Evolutionary conservation across 2,329 filamentous ascomycete species (phyloP).

Genomic region (Didymella exigua): DNA sequence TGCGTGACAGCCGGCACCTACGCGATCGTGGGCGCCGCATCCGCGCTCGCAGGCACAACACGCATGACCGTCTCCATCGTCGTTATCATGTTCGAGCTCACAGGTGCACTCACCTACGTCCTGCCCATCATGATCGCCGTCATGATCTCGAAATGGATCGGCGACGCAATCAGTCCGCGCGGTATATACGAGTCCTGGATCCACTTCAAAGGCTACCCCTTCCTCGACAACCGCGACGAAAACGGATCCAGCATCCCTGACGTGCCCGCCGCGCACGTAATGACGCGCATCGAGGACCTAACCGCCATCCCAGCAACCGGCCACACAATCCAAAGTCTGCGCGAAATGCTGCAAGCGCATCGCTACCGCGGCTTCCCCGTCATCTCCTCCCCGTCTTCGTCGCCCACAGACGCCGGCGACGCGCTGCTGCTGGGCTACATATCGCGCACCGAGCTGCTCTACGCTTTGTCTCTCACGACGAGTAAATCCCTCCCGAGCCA

Average conservation of each 20-base stretch:
- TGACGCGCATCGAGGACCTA: slow-evolving; percentile 91
- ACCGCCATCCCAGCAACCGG: slow-evolving; percentile 85
- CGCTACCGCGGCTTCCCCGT: slow-evolving; percentile 91
- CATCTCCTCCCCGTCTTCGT: slow-evolving; percentile 52
- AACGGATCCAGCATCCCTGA: slow-evolving; percentile 70
- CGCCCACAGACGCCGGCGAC: slow-evolving; percentile 47
- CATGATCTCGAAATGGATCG: slow-evolving; percentile 98
- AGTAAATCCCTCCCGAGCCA: slow-evolving; percentile 67
- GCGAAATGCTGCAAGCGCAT: slow-evolving; percentile 72
- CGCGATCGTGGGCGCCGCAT: slow-evolving; percentile 92
- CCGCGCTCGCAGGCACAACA: slow-evolving; percentile 90
- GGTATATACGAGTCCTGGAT: slow-evolving; percentile 99
- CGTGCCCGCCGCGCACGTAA: slow-evolving; percentile 82
- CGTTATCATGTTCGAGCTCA: slow-evolving; percentile 99
- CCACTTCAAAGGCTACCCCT: slow-evolving; percentile 92
- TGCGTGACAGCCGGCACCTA: slow-evolving; percentile 96
- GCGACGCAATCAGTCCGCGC: slow-evolving; percentile 87
- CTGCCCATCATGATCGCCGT: slow-evolving; percentile 99
- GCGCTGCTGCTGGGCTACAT: slow-evolving; percentile 91
- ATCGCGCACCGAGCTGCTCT: slow-evolving; percentile 84
- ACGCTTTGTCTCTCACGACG: slow-evolving; percentile 71
- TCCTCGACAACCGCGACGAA: slow-evolving; percentile 87
- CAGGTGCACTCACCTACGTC: slow-evolving; percentile 92
- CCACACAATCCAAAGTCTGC: slow-evolving; percentile 81
- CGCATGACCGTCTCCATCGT: slow-evolving; percentile 98